These are phyloP conservation scores for Colletotrichum cereale DNA, from an alignment of 2,329 filamentous ascomycete genomes.

Conservation along the genomic window DNA sequence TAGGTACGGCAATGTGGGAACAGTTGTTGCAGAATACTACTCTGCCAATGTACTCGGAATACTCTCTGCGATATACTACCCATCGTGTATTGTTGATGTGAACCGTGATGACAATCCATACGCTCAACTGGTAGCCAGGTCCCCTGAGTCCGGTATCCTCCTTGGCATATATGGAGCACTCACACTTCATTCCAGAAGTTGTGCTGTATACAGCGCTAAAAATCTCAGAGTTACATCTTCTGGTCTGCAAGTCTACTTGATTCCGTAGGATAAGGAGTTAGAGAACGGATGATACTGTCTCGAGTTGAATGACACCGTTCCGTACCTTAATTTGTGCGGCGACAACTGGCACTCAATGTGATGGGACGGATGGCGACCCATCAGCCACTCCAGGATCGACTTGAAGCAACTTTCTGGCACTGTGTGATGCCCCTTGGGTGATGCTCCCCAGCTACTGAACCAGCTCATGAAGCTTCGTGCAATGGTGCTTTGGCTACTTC, in stretches of 20 bases:
- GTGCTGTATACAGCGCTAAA: neutral
- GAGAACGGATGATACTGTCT: neutral
- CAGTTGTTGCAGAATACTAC: slow-evolving; percentile 5
- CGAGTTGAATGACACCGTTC: neutral
- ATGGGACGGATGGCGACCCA: too few relatives aligned
- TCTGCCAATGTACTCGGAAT: neutral
- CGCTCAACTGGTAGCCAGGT: neutral
- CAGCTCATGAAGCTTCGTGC: too few relatives aligned
- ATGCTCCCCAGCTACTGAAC: too few relatives aligned
- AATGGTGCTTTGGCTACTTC: too few relatives aligned
- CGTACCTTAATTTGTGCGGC: too few relatives aligned
- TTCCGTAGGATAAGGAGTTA: neutral
- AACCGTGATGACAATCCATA: neutral
- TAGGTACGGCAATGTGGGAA: neutral
- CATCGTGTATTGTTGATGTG: neutral
- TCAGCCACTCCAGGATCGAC: too few relatives aligned
- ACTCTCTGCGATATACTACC: neutral
- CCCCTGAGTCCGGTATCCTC: neutral
- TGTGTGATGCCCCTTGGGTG: too few relatives aligned
- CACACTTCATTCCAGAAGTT: neutral
- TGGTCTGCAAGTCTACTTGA: neutral
- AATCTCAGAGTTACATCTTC: neutral
- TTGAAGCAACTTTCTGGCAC: too few relatives aligned
- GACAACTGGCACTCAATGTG: too few relatives aligned
- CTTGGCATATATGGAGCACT: neutral